Conservation (phyloP, 169 alveolate genomes). For the Plasmodium billcollinsi region DNA sequence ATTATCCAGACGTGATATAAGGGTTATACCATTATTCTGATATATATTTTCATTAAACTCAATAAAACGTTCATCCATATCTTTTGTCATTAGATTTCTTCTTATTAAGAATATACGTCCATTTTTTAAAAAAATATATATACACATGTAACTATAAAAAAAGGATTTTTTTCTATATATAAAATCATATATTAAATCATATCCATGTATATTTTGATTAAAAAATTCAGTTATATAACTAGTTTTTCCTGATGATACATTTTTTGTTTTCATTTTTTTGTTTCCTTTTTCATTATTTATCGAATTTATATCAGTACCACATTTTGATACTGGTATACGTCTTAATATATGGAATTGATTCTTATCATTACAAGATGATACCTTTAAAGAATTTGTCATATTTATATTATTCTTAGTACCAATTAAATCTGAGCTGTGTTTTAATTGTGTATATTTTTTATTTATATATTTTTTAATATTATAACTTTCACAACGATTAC, state of each 20-base stretch:
- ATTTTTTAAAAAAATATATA: conserved; percentile 40
- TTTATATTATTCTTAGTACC: not conserved
- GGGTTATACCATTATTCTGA: conserved; percentile 42
- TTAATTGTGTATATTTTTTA: not conserved
- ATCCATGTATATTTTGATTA: conserved; percentile 15
- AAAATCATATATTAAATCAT: conserved; percentile 32
- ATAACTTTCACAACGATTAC: too few species aligned
- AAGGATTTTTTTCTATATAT: conserved; percentile 27
- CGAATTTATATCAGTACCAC: too few species aligned
- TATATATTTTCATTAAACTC: not conserved
- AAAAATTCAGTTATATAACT: conserved; percentile 3
- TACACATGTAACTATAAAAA: conserved; percentile 55
- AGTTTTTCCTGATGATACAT: not conserved
- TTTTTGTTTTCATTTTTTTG: not conserved
- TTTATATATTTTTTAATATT: too few species aligned
- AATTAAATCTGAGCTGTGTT: not conserved
- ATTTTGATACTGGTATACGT: not conserved
- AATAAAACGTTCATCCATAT: not conserved
- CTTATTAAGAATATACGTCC: conserved; percentile 42
- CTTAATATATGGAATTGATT: not conserved
- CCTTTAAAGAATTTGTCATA: not conserved
- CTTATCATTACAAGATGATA: not conserved
- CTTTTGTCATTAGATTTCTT: conserved; percentile 22
- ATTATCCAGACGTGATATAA: conserved; percentile 41
- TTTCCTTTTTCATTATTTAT: not conserved